Evolutionary conservation across 306 rosid species (phyloP), one percentile per base, ranked within the genome.

Genomic region (Cyclanthera cordifolia): DNA sequence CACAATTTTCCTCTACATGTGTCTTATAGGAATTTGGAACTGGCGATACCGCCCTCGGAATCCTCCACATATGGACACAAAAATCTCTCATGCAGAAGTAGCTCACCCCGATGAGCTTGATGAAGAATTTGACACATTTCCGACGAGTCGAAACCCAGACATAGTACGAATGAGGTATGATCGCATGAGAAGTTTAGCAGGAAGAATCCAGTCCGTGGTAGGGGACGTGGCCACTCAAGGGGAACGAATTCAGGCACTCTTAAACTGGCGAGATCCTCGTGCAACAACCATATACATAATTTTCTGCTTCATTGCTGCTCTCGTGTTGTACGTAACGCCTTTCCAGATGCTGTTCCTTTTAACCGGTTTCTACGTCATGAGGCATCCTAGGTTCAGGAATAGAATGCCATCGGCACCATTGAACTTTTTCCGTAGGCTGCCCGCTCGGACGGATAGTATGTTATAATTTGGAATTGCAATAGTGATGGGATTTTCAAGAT

Each of bases 241-340:
- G 49, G 99, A 93, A 74, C 85, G 99, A 52, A 17, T 87, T 1
- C 86, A 86, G 19, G 93, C 96, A 4, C 87, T 93, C 34, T 67
- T 93, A 24, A 93, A 79, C 79, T 93, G 99, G 99, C 78, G 96
- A 63, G 99, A 93, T 79, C 89, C 96, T 48, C 94, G 96, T 1
- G 99, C 99, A 63, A 93, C 95, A 0, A 17, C 63, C 25, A 79
- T 93, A 63, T 93, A 81, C 64, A 75, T 90, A 77, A 34, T 39
- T n/a, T 75, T 87, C 50, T 93, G 96, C 76, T 75, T 93, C 51
- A 65, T 79, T 21, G 77, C 79, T 55, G 85, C 99, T 2, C 2
- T 84, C 8, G 85, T 82, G 39, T 58, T 93, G 63, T 93, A 93
- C 55, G 87, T 86, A 48, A 85, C 78, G 39, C 96, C 95, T 2